phyloP scores from a whole-genome alignment of 176 grass and related monocot species.

The Zea luxurians region DNA sequence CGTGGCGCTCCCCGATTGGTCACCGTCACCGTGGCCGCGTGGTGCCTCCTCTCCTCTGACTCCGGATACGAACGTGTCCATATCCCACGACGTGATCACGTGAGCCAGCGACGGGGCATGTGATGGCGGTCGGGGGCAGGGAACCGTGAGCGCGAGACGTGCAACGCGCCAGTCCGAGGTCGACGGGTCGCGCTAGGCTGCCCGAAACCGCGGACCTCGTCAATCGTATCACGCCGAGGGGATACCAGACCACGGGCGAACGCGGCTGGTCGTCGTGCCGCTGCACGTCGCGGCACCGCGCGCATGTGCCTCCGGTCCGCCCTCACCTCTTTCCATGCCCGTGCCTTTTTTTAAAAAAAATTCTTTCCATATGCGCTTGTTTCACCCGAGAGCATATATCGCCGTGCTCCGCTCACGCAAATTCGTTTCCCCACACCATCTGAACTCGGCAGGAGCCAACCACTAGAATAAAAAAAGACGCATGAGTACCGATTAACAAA shows the following conservation, averaged over 20 bases:
- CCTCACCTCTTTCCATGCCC: neutral
- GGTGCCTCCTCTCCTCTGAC: too few species aligned
- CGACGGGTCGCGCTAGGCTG: too few species aligned
- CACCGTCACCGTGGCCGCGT: too few species aligned
- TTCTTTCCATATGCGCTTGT: neutral
- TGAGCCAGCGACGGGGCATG: constrained; percentile 32
- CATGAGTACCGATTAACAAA: too few species aligned
- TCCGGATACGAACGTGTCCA: neutral
- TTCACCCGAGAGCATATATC: neutral
- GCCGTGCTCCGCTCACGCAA: too few species aligned
- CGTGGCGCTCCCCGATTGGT: too few species aligned
- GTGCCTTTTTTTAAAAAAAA: too few species aligned
- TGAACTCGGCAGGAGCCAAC: neutral
- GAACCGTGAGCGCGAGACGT: neutral
- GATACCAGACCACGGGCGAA: neutral
- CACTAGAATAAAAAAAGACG: too few species aligned
- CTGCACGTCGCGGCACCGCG: neutral
- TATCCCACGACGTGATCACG: constrained; percentile 10
- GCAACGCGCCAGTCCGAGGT: neutral
- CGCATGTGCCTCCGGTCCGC: constrained; percentile 14
- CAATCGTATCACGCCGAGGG: neutral
- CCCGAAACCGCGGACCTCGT: neutral
- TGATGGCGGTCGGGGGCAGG: neutral
- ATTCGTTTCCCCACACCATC: neutral
- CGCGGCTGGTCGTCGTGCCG: neutral